Percentiles rank a stretch among this genome's conserved stretches.
phyloP scores from a whole-genome alignment of 768 basidiomycete genomes.

The Paxillus rubicundulus region DNA sequence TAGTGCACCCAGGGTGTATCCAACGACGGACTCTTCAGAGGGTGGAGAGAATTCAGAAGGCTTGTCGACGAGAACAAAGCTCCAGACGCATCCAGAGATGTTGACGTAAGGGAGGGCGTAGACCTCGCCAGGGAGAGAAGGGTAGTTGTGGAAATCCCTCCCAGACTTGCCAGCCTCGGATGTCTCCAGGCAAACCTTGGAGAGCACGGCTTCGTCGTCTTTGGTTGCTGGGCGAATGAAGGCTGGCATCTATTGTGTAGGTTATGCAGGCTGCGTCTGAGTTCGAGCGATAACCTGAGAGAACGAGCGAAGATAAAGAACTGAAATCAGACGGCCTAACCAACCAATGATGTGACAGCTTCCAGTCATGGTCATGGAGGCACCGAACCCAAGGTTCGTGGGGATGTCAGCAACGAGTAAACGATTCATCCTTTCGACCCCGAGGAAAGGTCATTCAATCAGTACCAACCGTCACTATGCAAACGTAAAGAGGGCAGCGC shows the following conservation, averaged over 20 bases:
- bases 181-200: conserved; percentile 72
- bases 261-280: conserved; percentile 1
- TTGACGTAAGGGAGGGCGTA: conserved; percentile 77
- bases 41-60: conserved; percentile 16
- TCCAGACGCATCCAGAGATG: conserved; percentile 59
- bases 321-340: background rate
- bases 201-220: conserved; percentile 55
- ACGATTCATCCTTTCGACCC: background rate
- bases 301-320: background rate
- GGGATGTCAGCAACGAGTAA: too few species aligned
- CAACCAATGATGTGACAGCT: background rate
- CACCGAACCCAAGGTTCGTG: too few species aligned
- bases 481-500: too few species aligned
- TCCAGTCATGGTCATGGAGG: background rate
- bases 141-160: conserved; percentile 55
- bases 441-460: background rate
- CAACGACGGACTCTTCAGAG: conserved; percentile 50
- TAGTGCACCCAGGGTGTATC: conserved; percentile 66
- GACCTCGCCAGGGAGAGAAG: conserved; percentile 66
- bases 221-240: conserved; percentile 55
- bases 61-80: conserved; percentile 66
- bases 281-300: background rate
- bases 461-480: too few species aligned
- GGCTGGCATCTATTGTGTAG: conserved; percentile 30
- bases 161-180: conserved; percentile 70